phyloP scores from a whole-genome alignment of 1,284 basidiomycete genomes.

The Cutaneotrichosporon mucoides region DNA sequence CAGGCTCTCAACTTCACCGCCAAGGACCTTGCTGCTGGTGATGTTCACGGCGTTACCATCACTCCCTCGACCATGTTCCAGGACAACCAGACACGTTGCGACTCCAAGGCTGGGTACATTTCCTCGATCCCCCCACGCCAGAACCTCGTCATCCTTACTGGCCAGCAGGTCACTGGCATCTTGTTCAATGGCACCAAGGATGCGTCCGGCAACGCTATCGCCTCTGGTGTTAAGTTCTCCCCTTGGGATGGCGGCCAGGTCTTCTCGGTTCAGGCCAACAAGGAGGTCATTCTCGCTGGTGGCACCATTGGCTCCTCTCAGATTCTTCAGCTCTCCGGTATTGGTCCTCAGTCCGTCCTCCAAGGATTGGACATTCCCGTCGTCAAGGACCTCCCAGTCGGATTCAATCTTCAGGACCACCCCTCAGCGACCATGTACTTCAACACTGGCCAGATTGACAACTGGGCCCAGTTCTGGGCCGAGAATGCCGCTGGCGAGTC shows the following conservation, averaged over 20 bases:
- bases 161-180: conserved; percentile 60
- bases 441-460: conserved; percentile 24
- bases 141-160: conserved; percentile 61
- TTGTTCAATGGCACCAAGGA: conserved; percentile 57
- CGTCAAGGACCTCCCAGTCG: conserved; percentile 62
- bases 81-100: conserved; percentile 61
- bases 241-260: conserved; percentile 36
- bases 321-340: conserved; percentile 65
- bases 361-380: conserved; percentile 54
- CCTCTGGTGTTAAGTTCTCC: conserved; percentile 60
- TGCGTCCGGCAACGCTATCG: conserved; percentile 52
- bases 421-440: conserved; percentile 48
- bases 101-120: conserved; percentile 65
- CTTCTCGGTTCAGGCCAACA: conserved; percentile 54
- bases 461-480: conserved; percentile 41
- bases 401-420: conserved; percentile 71
- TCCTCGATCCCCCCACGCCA: conserved; percentile 58
- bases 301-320: conserved; percentile 65
- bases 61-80: conserved; percentile 64
- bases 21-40: conserved; percentile 47
- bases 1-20: conserved; percentile 52
- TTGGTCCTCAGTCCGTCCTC: conserved; percentile 62
- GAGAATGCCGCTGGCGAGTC: conserved; percentile 24
- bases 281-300: conserved; percentile 54
- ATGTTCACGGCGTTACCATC: conserved; percentile 47